Evolutionary conservation across 108 stramenopile species (phyloP).

Genomic region (Nitzschia sp.): DNA sequence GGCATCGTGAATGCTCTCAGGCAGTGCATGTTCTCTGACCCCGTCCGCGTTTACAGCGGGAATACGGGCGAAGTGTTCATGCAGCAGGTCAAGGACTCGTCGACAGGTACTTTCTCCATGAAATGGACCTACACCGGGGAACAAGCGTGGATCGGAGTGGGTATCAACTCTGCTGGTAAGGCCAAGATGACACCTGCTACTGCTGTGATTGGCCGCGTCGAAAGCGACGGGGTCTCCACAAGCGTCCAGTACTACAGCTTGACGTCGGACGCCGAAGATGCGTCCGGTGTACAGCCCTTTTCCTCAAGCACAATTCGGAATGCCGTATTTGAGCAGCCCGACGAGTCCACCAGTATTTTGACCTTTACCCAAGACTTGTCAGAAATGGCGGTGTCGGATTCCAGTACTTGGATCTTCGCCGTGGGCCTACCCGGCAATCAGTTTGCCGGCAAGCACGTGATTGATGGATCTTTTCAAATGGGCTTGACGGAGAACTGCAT

Average conservation of each 20-base stretch:
- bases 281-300: background rate
- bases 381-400: background rate
- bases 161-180: background rate
- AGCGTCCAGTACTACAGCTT: conserved; percentile 1
- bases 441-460: background rate
- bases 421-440: background rate
- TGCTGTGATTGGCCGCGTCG: background rate
- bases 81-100: background rate
- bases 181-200: background rate
- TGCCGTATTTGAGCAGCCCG: background rate
- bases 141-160: background rate
- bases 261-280: background rate
- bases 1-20: background rate
- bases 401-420: conserved; percentile 4
- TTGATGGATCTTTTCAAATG: conserved; percentile 3
- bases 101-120: background rate
- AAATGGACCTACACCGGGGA: background rate
- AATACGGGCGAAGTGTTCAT: background rate
- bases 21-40: background rate
- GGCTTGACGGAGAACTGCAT: background rate
- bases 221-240: background rate
- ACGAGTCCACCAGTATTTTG: background rate
- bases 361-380: background rate
- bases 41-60: background rate
- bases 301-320: background rate